These are phyloP conservation scores for Pythium folliculosum DNA, from an alignment of 352 stramenopile species.

Conservation along the genomic window DNA sequence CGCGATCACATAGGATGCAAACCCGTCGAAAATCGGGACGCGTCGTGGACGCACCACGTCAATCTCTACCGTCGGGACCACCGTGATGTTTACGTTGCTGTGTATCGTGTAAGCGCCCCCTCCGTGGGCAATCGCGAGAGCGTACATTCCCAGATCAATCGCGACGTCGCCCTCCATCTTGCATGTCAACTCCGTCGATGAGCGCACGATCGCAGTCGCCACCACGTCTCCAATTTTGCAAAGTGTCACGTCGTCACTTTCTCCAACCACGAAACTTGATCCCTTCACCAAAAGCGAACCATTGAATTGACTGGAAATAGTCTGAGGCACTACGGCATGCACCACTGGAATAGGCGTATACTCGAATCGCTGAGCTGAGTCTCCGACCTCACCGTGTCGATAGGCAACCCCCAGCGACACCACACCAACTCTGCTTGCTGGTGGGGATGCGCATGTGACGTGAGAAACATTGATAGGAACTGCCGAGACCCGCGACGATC, in stretches of 20 bases:
- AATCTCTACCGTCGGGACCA: constrained; percentile 10
- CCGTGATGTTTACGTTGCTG: background rate
- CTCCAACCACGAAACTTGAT: constrained; percentile 6
- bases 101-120: constrained; percentile 2
- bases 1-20: background rate
- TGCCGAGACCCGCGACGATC: background rate
- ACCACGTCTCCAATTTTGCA: constrained; percentile 18
- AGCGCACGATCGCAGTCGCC: background rate
- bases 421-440: constrained; percentile 1
- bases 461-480: constrained; percentile 12
- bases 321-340: background rate
- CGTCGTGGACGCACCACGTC: background rate
- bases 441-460: constrained; percentile 8
- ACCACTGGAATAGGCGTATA: constrained; percentile 13
- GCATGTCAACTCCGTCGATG: constrained; percentile 15
- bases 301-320: constrained; percentile 1
- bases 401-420: constrained; percentile 15
- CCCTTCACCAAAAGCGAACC: constrained; percentile 7
- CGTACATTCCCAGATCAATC: background rate
- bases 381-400: background rate
- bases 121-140: constrained; percentile 10
- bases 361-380: constrained; percentile 11
- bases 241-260: background rate
- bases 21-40: background rate
- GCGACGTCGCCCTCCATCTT: background rate